Base-by-base conservation (phyloP, 768 basidiomycete species). In the Mycena galopus region DNA sequence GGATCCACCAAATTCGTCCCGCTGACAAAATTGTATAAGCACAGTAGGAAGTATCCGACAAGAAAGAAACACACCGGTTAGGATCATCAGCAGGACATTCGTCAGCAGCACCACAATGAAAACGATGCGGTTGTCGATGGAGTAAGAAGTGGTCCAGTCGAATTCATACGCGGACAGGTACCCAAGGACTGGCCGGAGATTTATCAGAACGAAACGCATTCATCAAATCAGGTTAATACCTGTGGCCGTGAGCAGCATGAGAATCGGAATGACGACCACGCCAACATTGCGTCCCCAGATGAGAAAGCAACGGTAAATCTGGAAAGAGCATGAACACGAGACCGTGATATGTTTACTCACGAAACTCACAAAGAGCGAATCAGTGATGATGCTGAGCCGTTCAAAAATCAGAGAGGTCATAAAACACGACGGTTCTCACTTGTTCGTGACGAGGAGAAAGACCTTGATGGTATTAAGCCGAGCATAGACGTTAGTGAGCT, bases 391-490 rank as follows among this genome's bases (percentile, higher is more conserved):
- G 16, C 66, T 67, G 37, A 4, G 19, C n/a, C 3, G n/a, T 2
- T 47, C 50, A 4, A 60, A 21, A 16, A 59, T 39, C 33, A 62
- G 6, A 17, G 25, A 51, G 12, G 3, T 11, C 4, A 21, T 17
- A 14, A 19, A 27, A 10, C 2, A 16, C n/a, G 17, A 10, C 9
- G 4, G 16, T 8, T 6, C 33, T 47, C 9, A 67, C 66, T 59
- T 67, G 25, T 67, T 67, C n/a, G 66, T 67, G 44, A 67, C 66
- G 6, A 67, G 57, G 23, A 67, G 32, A 9, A 67, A 27, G 21
- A 59, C 57, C 7, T 32, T 32, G 16, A 16, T 23, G 0, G 33
- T 25, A 44, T 27, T 50, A 21, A 67, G 39, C 2, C 30, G 3
- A 17, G 11, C n/a, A 25, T 19, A 58, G 21, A 67, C 21, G 0